These are phyloP conservation scores for Chondrus crispus DNA, from an alignment of 23 red algal genomes.

Conservation along the genomic window DNA sequence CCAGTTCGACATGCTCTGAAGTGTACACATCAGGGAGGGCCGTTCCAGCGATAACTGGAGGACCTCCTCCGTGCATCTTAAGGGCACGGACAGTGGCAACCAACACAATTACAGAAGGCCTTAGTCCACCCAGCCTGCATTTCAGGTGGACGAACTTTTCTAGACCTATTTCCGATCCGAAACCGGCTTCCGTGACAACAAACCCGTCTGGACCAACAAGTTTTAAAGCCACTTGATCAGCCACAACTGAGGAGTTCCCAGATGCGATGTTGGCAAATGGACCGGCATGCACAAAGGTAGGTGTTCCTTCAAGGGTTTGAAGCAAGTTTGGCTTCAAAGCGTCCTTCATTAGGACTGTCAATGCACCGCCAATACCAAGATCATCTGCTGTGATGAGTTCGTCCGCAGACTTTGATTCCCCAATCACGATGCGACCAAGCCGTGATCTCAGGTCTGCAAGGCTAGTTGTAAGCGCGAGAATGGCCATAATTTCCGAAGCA, in stretches of 20 bases:
- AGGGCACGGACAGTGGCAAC: conserved; percentile 93
- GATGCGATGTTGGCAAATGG: conserved; percentile 99
- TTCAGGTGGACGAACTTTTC: conserved; percentile 98
- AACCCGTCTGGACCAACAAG: conserved; percentile 92
- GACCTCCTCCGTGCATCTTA: conserved; percentile 95
- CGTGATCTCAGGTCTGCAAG: conserved; percentile 80
- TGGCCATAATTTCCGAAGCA: conserved; percentile 98
- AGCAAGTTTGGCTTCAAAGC: conserved; percentile 94
- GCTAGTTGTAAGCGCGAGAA: conserved; percentile 86
- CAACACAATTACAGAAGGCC: conserved; percentile 73
- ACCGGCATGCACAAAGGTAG: conserved; percentile 95
- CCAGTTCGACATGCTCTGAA: conserved; percentile 74
- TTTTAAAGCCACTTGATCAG: conserved; percentile 89
- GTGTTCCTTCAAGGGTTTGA: conserved; percentile 97
- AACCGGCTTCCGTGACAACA: conserved; percentile 96
- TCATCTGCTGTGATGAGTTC: conserved; percentile 90
- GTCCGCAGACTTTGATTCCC: conserved; percentile 48
- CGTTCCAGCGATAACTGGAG: conserved; percentile 75
- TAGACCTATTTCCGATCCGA: conserved; percentile 95
- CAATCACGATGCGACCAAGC: conserved; percentile 89
- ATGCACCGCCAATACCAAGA: conserved; percentile 90
- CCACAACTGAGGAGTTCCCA: conserved; percentile 95
- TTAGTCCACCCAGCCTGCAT: conserved; percentile 73
- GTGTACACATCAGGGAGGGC: conserved; percentile 72
- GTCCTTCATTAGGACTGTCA: conserved; percentile 97